Percentiles rank a stretch among this genome's conserved stretches.
These are phyloP conservation scores for Citrus reticulata DNA, from an alignment of 345 rosid species.

Conservation along the genomic window DNA sequence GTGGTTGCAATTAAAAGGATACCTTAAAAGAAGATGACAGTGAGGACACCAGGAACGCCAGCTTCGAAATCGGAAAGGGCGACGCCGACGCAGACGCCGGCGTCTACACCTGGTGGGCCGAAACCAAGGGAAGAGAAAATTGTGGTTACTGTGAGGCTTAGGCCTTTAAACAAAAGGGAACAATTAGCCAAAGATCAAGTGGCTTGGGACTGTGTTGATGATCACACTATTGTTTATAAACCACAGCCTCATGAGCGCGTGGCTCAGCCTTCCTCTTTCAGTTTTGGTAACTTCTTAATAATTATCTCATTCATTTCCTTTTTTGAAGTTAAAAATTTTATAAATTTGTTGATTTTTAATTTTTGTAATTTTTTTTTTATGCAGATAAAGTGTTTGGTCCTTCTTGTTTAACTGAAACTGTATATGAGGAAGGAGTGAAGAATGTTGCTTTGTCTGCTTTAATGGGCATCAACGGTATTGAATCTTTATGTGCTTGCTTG, in stretches of 20 bases:
- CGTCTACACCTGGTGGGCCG: conserved; percentile 66
- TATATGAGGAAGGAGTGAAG: conserved; percentile 97
- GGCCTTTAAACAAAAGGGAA: conserved; percentile 92
- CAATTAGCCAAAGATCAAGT: conserved; percentile 79
- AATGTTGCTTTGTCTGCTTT: conserved; percentile 94
- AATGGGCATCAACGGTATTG: conserved; percentile 90
- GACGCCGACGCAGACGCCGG: conserved; percentile 32
- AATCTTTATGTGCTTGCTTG: background rate
- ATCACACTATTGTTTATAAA: conserved; percentile 68
- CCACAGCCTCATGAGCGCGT: conserved; percentile 77
- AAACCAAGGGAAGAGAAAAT: conserved; percentile 91
- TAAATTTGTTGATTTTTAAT: conserved; percentile 10
- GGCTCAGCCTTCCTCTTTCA: conserved; percentile 70
- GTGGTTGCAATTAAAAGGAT: background rate
- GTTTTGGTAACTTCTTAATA: conserved; percentile 56
- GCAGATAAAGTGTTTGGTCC: conserved; percentile 98
- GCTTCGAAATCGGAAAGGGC: conserved; percentile 64
- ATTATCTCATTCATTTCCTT: background rate
- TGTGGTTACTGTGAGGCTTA: conserved; percentile 87
- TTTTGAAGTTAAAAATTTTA: background rate
- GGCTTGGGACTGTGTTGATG: conserved; percentile 95
- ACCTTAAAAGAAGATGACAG: conserved; percentile 28
- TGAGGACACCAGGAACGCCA: conserved; percentile 84
- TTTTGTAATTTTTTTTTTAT: background rate
- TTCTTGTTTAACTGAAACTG: conserved; percentile 60